phyloP scores from a whole-genome alignment of 176 grass and related monocot genomes.

The Puccinellia tenuiflora region DNA sequence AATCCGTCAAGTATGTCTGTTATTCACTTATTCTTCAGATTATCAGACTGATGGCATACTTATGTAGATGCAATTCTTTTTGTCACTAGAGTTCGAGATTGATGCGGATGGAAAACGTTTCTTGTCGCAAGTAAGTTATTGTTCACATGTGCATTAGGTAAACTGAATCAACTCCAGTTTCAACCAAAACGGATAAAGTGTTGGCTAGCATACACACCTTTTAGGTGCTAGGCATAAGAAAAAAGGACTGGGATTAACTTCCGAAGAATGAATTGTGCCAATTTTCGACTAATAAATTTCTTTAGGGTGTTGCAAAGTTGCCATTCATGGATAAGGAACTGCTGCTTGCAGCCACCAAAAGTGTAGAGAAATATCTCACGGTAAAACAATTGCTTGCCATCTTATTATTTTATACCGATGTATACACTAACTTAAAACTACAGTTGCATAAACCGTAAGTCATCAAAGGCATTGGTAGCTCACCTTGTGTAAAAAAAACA shows the following conservation, averaged over 20 bases:
- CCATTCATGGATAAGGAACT: slow-evolving; percentile 22
- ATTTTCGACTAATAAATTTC: neutral
- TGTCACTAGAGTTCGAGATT: slow-evolving; percentile 34
- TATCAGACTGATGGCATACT: neutral
- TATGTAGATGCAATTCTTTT: neutral
- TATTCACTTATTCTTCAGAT: neutral
- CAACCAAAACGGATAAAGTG: neutral
- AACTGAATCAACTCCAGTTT: neutral
- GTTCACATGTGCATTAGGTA: neutral
- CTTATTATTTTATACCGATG: neutral
- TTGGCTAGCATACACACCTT: neutral
- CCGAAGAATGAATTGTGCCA: neutral
- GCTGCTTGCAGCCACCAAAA: slow-evolving; percentile 31
- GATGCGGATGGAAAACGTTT: slow-evolving; percentile 42
- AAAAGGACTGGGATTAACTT: neutral
- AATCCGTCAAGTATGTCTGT: neutral
- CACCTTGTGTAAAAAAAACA: neutral
- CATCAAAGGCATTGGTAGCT: neutral
- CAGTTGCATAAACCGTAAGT: neutral
- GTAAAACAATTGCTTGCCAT: slow-evolving; percentile 19
- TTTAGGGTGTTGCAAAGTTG: slow-evolving; percentile 12
- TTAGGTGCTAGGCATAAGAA: neutral
- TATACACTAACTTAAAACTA: neutral
- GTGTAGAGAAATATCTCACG: slow-evolving; percentile 16
- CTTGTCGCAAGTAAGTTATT: slow-evolving; percentile 38